Percentiles rank a stretch among this genome's conserved stretches.
Conservation (phyloP, 768 basidiomycete species). For the Lactarius vividus region DNA sequence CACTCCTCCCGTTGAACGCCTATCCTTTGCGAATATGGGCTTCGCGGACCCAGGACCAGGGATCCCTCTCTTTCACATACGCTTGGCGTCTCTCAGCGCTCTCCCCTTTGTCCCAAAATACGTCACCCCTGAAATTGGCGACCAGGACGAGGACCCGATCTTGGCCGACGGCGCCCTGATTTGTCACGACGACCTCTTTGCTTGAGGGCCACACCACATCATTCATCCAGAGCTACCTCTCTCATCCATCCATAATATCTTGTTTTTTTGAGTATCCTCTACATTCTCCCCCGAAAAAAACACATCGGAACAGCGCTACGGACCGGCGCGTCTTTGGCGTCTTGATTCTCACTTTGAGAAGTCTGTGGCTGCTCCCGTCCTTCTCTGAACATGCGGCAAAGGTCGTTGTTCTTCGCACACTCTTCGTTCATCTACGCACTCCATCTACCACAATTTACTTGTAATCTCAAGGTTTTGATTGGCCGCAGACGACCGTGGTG, state of each 20-base stretch:
- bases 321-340: not conserved
- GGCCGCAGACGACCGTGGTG: constrained; percentile 22
- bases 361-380: constrained; percentile 14
- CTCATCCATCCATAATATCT: constrained; percentile 8
- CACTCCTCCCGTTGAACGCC: constrained; percentile 27
- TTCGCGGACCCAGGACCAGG: constrained; percentile 26
- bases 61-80: constrained; percentile 15
- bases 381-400: constrained; percentile 14
- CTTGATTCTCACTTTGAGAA: constrained; percentile 12
- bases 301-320: not conserved
- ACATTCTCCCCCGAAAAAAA: constrained; percentile 1
- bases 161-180: constrained; percentile 16
- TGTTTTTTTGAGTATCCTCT: constrained; percentile 12
- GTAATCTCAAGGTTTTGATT: constrained; percentile 20
- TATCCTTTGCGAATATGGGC: constrained; percentile 25
- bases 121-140: constrained; percentile 3
- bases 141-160: not conserved
- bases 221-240: constrained; percentile 18
- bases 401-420: constrained; percentile 5
- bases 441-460: constrained; percentile 22
- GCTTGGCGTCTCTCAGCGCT: constrained; percentile 14
- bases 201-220: constrained; percentile 13
- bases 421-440: constrained; percentile 7
- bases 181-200: constrained; percentile 28
- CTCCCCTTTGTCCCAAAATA: constrained; percentile 12